A percentile compares a stretch with the other conserved stretches of the same genome.
phyloP scores from a whole-genome alignment of 192 early-diverging fungal genomes.

The Entomortierella lignicola region DNA sequence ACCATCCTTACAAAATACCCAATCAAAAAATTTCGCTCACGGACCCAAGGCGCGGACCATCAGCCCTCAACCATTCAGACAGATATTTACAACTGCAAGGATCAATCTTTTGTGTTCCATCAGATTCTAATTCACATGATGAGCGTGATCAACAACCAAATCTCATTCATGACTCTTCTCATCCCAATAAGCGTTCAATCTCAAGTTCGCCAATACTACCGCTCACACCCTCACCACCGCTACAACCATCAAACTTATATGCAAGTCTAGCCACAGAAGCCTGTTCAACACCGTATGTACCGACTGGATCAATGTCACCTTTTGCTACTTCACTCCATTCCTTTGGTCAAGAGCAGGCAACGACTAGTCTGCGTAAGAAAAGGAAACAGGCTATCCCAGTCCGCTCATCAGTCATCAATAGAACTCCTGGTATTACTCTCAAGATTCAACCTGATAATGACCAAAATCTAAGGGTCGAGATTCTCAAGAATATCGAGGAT shows the following conservation, averaged over 20 bases:
- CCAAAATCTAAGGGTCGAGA: constrained; percentile 37
- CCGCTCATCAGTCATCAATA: constrained; percentile 33
- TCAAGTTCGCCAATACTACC: constrained; percentile 19
- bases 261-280: neutral
- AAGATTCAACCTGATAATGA: constrained; percentile 37
- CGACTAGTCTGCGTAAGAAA: constrained; percentile 25
- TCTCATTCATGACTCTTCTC: constrained; percentile 1
- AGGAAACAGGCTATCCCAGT: constrained; percentile 49
- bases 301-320: neutral
- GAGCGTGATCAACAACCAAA: constrained; percentile 2
- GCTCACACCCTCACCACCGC: constrained; percentile 29
- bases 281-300: neutral
- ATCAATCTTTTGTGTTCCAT: constrained; percentile 5
- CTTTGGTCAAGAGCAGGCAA: constrained; percentile 1
- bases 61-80: neutral
- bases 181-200: constrained; percentile 3
- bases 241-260: constrained; percentile 2
- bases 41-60: constrained; percentile 5
- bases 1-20: neutral
- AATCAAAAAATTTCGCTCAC: neutral
- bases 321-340: constrained; percentile 2
- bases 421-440: constrained; percentile 49
- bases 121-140: constrained; percentile 8
- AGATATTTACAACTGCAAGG: neutral
- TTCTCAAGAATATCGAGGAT: constrained; percentile 42